These are phyloP conservation scores for Acanthamoeba triangularis DNA, from an alignment of 208 protist species.

Conservation along the genomic window DNA sequence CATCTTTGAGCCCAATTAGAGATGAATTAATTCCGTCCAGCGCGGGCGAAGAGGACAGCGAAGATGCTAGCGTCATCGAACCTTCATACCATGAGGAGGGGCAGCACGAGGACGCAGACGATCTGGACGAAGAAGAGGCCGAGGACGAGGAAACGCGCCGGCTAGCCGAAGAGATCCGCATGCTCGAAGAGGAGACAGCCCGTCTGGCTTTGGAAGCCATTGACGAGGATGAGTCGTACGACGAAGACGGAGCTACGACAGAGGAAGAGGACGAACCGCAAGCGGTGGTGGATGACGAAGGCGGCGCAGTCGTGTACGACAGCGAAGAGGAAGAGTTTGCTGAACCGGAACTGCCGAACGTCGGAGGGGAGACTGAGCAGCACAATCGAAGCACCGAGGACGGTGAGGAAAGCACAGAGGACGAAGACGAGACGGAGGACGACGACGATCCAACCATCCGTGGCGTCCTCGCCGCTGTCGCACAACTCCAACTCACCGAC, in stretches of 20 bases:
- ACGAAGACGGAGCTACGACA: background rate
- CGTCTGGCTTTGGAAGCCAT: slow-evolving; percentile 38
- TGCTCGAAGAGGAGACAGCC: slow-evolving; percentile 61
- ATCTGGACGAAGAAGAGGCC: background rate
- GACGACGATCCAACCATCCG: background rate
- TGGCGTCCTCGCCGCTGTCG: background rate
- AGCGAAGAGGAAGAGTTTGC: background rate
- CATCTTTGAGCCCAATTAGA: background rate
- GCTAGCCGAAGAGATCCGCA: slow-evolving; percentile 44
- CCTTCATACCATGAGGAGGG: background rate
- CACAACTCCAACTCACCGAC: background rate
- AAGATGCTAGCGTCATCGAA: background rate
- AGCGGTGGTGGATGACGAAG: background rate
- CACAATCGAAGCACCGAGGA: background rate
- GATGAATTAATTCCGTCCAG: background rate
- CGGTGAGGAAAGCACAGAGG: background rate
- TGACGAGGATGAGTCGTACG: background rate
- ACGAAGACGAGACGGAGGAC: background rate
- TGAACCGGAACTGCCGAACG: background rate
- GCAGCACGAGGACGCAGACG: background rate
- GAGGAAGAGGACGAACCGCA: background rate
- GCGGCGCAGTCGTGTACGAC: background rate
- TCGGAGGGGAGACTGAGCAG: background rate
- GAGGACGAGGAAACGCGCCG: slow-evolving; percentile 56
- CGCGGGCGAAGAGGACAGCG: background rate